phyloP scores from a whole-genome alignment of 306 rosid genomes.

The Elaeagnus macrophylla region DNA sequence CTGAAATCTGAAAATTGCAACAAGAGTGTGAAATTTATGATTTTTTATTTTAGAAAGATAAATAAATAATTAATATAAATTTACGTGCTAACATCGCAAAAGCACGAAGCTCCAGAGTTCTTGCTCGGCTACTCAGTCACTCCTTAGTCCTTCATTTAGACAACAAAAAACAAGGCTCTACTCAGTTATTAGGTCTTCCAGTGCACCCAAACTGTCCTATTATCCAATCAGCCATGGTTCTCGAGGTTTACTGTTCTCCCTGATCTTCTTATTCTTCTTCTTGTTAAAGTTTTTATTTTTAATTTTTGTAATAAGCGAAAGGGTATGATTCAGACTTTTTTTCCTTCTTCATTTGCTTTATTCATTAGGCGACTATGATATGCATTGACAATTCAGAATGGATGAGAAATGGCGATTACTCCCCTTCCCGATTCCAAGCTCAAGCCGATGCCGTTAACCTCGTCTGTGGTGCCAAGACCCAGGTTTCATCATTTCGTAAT shows the following conservation, averaged over 20 bases:
- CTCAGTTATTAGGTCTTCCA: not conserved
- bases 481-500: slow-evolving; percentile 23
- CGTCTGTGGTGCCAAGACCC: slow-evolving; percentile 87
- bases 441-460: slow-evolving; percentile 73
- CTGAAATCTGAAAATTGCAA: too few species aligned
- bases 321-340: slow-evolving; percentile 24
- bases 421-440: slow-evolving; percentile 66
- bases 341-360: not conserved
- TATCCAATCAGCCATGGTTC: slow-evolving; percentile 18
- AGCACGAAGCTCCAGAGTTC: too few species aligned
- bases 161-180: not conserved
- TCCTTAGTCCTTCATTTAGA: too few species aligned
- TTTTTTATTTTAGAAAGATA: too few species aligned
- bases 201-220: not conserved
- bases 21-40: too few species aligned
- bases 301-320: not conserved
- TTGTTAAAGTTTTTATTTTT: not conserved
- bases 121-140: too few species aligned
- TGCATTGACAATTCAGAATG: slow-evolving; percentile 79
- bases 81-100: too few species aligned
- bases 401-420: slow-evolving; percentile 75
- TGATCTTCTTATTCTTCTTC: not conserved
- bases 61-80: too few species aligned
- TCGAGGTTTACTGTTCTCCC: slow-evolving; percentile 11
- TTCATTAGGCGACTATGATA: slow-evolving; percentile 66